Evolutionary conservation across 495 filamentous ascomycete genomes (phyloP).

Genomic region (Penicillium turbatum): DNA sequence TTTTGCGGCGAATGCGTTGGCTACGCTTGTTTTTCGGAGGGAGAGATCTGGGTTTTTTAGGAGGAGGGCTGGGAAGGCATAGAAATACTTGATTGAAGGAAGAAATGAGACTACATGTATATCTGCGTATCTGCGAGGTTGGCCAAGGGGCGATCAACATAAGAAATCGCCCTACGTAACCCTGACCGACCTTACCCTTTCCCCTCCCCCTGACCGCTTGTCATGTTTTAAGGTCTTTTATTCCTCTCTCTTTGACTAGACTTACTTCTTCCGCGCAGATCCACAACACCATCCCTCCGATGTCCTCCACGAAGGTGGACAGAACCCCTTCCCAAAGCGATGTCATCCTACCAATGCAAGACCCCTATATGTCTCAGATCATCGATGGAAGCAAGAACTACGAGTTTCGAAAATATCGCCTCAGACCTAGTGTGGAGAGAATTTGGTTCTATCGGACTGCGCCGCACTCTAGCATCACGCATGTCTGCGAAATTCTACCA

Average conservation of each 20-base stretch:
- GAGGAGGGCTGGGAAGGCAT: neutral
- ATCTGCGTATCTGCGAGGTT: too few species aligned
- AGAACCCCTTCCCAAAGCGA: neutral
- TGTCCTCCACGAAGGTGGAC: too few species aligned
- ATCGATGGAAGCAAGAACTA: conserved; percentile 5
- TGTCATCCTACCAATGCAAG: neutral
- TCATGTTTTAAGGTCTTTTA: too few species aligned
- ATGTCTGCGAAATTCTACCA: conserved; percentile 5
- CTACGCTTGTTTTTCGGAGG: neutral
- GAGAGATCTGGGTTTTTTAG: neutral
- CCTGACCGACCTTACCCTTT: too few species aligned
- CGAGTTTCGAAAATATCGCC: conserved; percentile 7
- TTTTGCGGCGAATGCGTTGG: conserved; percentile 2
- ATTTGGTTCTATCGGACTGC: conserved; percentile 12
- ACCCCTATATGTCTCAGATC: conserved; percentile 9
- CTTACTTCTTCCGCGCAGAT: too few species aligned
- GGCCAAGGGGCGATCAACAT: too few species aligned
- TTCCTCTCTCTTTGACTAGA: too few species aligned
- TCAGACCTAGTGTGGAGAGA: neutral
- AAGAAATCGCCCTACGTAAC: too few species aligned
- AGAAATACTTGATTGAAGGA: too few species aligned
- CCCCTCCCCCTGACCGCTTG: too few species aligned
- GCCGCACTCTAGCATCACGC: conserved; percentile 8
- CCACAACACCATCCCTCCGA: too few species aligned
- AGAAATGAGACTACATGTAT: too few species aligned